These are phyloP conservation scores for Exophiala sp. DNA, from an alignment of 2,329 filamentous ascomycete genomes.

Conservation along the genomic window DNA sequence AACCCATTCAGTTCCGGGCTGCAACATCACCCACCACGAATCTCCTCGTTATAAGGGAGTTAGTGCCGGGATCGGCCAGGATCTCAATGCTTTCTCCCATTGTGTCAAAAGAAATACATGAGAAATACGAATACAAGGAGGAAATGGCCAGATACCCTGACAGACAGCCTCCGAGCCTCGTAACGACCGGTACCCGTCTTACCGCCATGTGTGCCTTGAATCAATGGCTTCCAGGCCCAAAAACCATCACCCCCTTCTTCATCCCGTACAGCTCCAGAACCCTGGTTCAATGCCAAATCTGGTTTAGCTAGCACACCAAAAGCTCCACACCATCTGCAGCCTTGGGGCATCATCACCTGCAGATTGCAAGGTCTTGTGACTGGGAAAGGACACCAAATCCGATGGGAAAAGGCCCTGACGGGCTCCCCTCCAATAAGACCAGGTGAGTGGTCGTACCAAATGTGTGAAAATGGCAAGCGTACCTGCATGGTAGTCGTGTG, in stretches of 20 bases:
- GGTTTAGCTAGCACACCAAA: slow-evolving; percentile 19
- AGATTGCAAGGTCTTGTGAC: slow-evolving; percentile 23
- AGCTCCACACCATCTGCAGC: slow-evolving; percentile 24
- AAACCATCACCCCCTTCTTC: not conserved
- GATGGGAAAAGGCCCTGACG: slow-evolving; percentile 6
- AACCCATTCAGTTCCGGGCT: not conserved
- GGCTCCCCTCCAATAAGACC: slow-evolving; percentile 18
- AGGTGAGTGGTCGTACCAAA: slow-evolving; percentile 17
- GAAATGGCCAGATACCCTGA: not conserved
- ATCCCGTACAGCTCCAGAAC: not conserved
- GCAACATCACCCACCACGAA: not conserved
- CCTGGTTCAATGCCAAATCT: slow-evolving; percentile 11
- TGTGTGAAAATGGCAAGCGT: slow-evolving; percentile 19
- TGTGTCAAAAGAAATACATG: slow-evolving; percentile 1
- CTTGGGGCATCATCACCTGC: slow-evolving; percentile 19
- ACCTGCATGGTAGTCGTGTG: slow-evolving; percentile 21
- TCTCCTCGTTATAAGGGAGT: not conserved
- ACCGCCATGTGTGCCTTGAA: not conserved
- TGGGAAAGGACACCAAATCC: slow-evolving; percentile 6
- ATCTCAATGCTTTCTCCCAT: not conserved
- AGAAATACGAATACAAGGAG: slow-evolving; percentile 3
- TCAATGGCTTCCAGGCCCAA: not conserved
- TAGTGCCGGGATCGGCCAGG: slow-evolving; percentile 1
- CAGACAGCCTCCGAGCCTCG: not conserved
- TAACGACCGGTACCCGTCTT: not conserved